Base-by-base conservation (phyloP, 2,329 filamentous ascomycete genomes). In the Fusarium verrucosum region DNA sequence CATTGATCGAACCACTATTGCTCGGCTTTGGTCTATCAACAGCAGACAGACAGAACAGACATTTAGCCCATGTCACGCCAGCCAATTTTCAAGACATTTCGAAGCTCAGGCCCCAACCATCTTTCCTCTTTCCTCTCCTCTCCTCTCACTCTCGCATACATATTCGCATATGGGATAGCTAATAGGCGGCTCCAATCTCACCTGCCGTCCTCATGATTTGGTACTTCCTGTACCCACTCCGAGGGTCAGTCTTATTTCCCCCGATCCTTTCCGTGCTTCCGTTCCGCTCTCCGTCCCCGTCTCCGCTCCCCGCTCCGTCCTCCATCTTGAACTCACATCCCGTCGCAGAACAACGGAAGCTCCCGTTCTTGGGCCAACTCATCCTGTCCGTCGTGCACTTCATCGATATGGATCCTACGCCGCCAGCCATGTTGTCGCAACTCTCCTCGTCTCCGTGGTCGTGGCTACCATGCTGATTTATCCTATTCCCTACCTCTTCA, bases 171-270 rank as follows among this genome's bases (percentile, higher is more conserved):
- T 72, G 68, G 62, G 57, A 70, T 38, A n/a, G n/a, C n/a, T n/a
- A 62, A 46, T 70, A 64, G 60, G 30, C 54, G 44, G 51, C 53
- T 42, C 60, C 19, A 36, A 44, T 45, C 41, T 66, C 41, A 57
- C 43, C 70, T 62, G 38, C 57, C 61, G 62, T 69, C 70, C 73
- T 76, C 63, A 87, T 92, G 89, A 89, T 92, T 78, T 92, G 89
- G 89, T 92, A 90, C 80, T 79, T 93, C 47, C 80, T 93, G 67
- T 92, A 90, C 79, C 90, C 90, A 73, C 81, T 93, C 69, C 85
- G 90, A 84, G 89, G 90, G 89, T 91, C 78, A 77, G 89, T 84
- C 32, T 60, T 41, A 58, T 59, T 52, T 60, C 33, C 54, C 54
- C 57, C 47, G 52, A 53, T 33, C 33, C 47, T 51, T 50, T 32